Evolutionary conservation across 495 filamentous ascomycete species (phyloP).

Genomic region (Talaromyces borbonicus): DNA sequence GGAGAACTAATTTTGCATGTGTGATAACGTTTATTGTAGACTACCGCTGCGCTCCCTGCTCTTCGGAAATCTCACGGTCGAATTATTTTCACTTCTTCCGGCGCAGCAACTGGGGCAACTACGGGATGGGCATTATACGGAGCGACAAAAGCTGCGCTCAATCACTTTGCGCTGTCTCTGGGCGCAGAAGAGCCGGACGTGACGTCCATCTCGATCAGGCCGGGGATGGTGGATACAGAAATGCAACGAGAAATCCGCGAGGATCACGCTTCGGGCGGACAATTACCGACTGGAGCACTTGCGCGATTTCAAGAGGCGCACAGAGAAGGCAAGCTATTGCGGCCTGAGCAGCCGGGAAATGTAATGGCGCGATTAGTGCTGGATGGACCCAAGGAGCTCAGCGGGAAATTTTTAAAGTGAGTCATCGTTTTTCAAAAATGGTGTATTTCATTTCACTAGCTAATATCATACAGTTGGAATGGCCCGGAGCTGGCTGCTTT

Average conservation of each 20-base stretch:
- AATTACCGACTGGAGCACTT: conserved; percentile 56
- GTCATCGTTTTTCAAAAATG: conserved; percentile 14
- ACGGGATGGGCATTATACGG: conserved; percentile 73
- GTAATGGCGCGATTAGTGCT: conserved; percentile 74
- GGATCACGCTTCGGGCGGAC: conserved; percentile 38
- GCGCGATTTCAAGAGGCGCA: conserved; percentile 62
- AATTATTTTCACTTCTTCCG: conserved; percentile 67
- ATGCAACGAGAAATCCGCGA: conserved; percentile 85
- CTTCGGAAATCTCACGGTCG: conserved; percentile 60
- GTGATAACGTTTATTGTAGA: too few species aligned
- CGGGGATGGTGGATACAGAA: conserved; percentile 82
- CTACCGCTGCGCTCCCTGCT: conserved; percentile 61
- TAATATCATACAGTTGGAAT: conserved; percentile 58
- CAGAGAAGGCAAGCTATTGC: conserved; percentile 56
- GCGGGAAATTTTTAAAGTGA: conserved; percentile 66
- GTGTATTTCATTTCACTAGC: conserved; percentile 11
- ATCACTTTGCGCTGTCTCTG: conserved; percentile 65
- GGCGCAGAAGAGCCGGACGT: conserved; percentile 72
- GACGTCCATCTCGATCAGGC: conserved; percentile 59
- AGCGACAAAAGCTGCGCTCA: conserved; percentile 79
- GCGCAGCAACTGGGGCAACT: conserved; percentile 59
- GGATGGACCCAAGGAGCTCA: conserved; percentile 52
- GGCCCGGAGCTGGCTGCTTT: conserved; percentile 52
- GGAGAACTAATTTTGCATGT: too few species aligned
- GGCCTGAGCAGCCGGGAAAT: conserved; percentile 73